These are phyloP conservation scores for Claviceps sp. DNA, from an alignment of 2,329 filamentous ascomycete genomes.

Conservation along the genomic window DNA sequence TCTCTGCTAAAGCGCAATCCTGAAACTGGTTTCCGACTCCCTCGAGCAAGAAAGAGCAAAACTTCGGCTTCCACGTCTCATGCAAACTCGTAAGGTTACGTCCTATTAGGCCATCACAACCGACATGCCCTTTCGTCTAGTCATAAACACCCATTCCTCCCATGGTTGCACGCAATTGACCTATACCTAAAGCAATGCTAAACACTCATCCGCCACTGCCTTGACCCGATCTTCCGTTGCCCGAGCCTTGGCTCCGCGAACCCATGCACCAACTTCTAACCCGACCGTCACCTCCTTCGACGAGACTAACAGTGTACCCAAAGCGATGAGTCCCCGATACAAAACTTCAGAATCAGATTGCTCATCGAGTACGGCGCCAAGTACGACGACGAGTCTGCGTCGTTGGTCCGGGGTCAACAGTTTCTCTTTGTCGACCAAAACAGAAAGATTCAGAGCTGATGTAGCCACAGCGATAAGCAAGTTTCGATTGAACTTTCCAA, in stretches of 20 bases:
- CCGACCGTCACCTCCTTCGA: slow-evolving; percentile 28
- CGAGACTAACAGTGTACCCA: slow-evolving; percentile 61
- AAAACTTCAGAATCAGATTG: slow-evolving; percentile 71
- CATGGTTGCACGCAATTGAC: not conserved
- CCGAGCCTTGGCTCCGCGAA: slow-evolving; percentile 29
- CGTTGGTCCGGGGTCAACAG: slow-evolving; percentile 21
- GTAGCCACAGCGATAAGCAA: slow-evolving; percentile 73
- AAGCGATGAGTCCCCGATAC: slow-evolving; percentile 68
- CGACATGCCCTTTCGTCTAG: not conserved
- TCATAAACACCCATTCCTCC: not conserved
- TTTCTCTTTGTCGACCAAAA: slow-evolving; percentile 44
- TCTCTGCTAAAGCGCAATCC: no score
- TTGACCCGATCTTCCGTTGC: slow-evolving; percentile 33
- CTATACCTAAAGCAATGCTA: slow-evolving; percentile 10
- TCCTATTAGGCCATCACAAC: not conserved
- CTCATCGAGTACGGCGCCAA: slow-evolving; percentile 48
- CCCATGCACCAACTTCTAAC: slow-evolving; percentile 26
- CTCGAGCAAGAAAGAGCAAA: not conserved
- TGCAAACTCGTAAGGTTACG: not conserved
- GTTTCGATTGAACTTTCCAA: slow-evolving; percentile 57
- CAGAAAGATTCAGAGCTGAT: slow-evolving; percentile 71
- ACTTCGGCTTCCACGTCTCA: not conserved
- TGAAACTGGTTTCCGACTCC: not conserved
- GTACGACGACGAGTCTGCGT: slow-evolving; percentile 40
- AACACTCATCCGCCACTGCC: slow-evolving; percentile 32